A percentile compares a stretch with the other conserved stretches of the same genome.
Conservation (phyloP, 257 asterid genomes). For the Forsythia viridissima region DNA sequence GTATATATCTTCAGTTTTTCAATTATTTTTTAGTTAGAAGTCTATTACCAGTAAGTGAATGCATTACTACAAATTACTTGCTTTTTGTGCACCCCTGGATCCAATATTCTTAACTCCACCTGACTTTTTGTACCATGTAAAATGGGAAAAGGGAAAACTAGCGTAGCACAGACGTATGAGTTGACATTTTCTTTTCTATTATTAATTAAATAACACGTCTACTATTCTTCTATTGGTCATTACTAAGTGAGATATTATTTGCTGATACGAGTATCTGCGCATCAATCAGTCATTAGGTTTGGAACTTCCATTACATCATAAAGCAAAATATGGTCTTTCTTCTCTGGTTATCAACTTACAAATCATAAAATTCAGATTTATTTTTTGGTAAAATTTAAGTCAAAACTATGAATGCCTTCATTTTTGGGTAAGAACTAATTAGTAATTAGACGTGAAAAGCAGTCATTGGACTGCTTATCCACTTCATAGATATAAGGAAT, state of each 20-base stretch:
- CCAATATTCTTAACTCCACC: conserved; percentile 2
- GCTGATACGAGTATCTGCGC: too few relatives aligned
- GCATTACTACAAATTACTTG: neutral
- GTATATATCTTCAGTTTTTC: conserved; percentile 14
- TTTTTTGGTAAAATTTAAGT: neutral
- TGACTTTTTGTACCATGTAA: neutral
- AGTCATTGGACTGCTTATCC: neutral
- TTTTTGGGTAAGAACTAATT: neutral
- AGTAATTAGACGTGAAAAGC: neutral
- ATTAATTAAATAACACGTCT: neutral
- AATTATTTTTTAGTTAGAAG: neutral
- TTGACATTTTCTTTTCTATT: neutral
- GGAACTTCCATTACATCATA: neutral
- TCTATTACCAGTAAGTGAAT: neutral
- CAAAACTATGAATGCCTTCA: neutral
- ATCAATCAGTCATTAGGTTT: neutral
- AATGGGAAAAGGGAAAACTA: neutral
- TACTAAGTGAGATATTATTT: neutral
- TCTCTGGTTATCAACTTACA: neutral
- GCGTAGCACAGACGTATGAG: neutral
- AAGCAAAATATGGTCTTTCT: neutral
- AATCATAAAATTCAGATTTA: neutral
- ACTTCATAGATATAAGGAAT: neutral
- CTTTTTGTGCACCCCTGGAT: neutral
- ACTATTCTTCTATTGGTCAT: neutral